These are phyloP conservation scores for Aegle marmelos DNA, from an alignment of 345 rosid genomes.

Conservation along the genomic window DNA sequence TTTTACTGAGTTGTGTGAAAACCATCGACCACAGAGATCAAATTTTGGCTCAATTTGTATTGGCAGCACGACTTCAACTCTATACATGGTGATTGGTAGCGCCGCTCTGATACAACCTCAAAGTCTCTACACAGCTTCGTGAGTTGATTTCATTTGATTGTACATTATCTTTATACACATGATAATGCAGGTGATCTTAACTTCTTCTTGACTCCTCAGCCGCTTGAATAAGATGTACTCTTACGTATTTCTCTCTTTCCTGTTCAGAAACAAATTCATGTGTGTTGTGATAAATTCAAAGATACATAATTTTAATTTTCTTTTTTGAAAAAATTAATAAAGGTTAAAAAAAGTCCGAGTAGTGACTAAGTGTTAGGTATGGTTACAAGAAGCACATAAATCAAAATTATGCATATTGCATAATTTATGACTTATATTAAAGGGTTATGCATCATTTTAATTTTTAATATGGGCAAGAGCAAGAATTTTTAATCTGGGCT, in stretches of 20 bases:
- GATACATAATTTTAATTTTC: background rate
- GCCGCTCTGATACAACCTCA: background rate
- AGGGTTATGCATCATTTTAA: no score
- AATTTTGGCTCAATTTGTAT: no score
- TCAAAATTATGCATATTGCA: no score
- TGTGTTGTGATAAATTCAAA: background rate
- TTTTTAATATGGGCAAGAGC: no score
- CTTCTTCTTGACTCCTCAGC: background rate
- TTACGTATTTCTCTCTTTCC: conserved; percentile 35
- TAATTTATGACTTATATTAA: no score
- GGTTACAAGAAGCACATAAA: no score
- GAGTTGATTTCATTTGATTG: no score
- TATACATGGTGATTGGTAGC: background rate
- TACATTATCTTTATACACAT: background rate
- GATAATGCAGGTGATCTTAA: background rate
- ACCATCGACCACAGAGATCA: background rate
- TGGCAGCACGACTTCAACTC: background rate
- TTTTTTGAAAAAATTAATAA: background rate
- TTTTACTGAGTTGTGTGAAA: no score
- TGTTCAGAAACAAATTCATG: conserved; percentile 10
- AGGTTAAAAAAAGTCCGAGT: no score
- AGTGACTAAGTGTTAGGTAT: no score
- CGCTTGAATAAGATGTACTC: conserved; percentile 32
- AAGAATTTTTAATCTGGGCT: no score
- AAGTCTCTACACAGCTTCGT: background rate